phyloP scores from a whole-genome alignment of 2,329 filamentous ascomycete species.

The Epichloe scottii region DNA sequence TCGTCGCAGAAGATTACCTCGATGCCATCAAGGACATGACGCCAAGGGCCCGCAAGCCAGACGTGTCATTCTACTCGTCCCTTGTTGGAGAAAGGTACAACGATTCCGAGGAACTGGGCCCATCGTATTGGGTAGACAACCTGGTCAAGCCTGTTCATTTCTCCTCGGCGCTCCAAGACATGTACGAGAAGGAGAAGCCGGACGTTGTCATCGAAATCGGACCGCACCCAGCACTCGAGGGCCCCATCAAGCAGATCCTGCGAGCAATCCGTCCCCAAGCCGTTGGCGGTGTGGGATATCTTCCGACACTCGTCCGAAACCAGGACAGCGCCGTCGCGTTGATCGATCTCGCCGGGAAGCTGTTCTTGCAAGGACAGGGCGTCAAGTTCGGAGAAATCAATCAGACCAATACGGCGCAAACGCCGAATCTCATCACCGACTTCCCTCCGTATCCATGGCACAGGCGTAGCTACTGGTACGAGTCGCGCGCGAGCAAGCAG shows the following conservation, averaged over 20 bases:
- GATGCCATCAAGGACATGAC: constrained; percentile 15
- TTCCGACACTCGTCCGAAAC: constrained; percentile 36
- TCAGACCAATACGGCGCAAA: constrained; percentile 14
- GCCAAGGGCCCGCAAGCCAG: constrained; percentile 14
- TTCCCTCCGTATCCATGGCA: constrained; percentile 36
- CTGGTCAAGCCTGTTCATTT: constrained; percentile 30
- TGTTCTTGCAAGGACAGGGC: constrained; percentile 32
- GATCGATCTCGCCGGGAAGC: constrained; percentile 28
- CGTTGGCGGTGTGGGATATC: constrained; percentile 27
- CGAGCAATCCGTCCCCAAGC: constrained; percentile 30
- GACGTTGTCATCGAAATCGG: constrained; percentile 30
- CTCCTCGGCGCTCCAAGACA: constrained; percentile 21
- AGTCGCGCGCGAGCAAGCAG: constrained; percentile 29
- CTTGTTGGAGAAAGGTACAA: constrained; percentile 25
- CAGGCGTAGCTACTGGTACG: constrained; percentile 34
- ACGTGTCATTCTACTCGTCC: constrained; percentile 32
- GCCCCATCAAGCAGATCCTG: constrained; percentile 38
- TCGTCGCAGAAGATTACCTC: constrained; percentile 35
- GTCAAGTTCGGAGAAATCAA: constrained; percentile 35
- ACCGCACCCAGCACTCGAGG: constrained; percentile 35
- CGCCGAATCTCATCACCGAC: constrained; percentile 24
- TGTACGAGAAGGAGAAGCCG: constrained; percentile 16
- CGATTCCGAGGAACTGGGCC: constrained; percentile 21
- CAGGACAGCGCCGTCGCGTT: constrained; percentile 34
- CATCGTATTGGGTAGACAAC: constrained; percentile 34